These are phyloP conservation scores for Phytophthora hibernalis DNA, from an alignment of 352 stramenopile genomes.

Conservation along the genomic window DNA sequence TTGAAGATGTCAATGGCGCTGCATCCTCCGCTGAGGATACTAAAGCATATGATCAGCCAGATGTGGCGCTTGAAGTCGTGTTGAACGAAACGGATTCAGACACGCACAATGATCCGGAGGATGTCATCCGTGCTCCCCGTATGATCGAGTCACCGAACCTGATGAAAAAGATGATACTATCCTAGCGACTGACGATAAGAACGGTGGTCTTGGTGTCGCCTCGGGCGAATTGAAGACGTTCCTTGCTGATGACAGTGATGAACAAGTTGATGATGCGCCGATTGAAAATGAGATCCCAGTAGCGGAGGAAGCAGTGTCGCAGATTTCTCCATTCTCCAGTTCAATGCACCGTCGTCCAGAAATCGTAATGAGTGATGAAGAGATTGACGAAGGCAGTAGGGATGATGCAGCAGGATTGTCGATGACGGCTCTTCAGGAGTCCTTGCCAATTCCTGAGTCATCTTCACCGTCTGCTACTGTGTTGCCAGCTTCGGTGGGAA, in stretches of 20 bases:
- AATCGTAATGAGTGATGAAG: slow-evolving; percentile 40
- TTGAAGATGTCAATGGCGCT: not conserved
- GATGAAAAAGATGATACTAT: not conserved
- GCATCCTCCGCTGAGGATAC: not conserved
- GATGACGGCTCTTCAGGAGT: slow-evolving; percentile 21
- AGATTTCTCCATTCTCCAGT: not conserved
- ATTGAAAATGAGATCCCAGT: not conserved
- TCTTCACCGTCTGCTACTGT: not conserved
- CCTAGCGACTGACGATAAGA: not conserved
- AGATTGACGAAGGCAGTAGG: slow-evolving; percentile 14
- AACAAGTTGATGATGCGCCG: not conserved
- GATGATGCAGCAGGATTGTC: not conserved
- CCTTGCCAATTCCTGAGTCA: slow-evolving; percentile 17
- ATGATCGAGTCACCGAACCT: not conserved
- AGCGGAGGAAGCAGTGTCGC: not conserved
- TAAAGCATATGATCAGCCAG: not conserved
- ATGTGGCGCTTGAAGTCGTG: not conserved
- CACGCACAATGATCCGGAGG: slow-evolving; percentile 9
- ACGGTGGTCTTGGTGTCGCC: slow-evolving; percentile 2
- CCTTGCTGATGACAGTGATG: slow-evolving; percentile 12
- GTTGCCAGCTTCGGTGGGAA: not conserved
- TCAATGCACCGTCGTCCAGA: slow-evolving; percentile 7
- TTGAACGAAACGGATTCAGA: not conserved
- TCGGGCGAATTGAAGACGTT: slow-evolving; percentile 19
- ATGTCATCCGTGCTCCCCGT: slow-evolving; percentile 1